Percentiles rank a stretch among this genome's conserved stretches.
phyloP scores from a whole-genome alignment of 345 rosid genomes.

The Populus euphratica region DNA sequence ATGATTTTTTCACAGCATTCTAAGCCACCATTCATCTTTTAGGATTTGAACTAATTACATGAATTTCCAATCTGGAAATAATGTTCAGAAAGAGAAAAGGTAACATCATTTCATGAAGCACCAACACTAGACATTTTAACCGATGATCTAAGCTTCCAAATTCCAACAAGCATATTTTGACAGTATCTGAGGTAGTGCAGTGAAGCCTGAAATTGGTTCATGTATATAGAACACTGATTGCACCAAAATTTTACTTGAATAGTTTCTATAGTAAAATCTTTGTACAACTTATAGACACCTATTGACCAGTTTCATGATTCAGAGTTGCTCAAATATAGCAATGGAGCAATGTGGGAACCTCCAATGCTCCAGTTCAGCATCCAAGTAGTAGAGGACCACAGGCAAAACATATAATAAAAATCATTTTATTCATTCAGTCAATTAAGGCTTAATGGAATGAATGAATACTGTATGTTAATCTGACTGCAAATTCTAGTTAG shows the following conservation, averaged over 20 bases:
- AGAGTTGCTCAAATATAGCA: not conserved
- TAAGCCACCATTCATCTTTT: not conserved
- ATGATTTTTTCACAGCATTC: not conserved
- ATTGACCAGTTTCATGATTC: not conserved
- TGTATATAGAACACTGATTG: not conserved
- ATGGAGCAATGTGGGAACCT: not conserved
- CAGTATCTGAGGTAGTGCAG: not conserved
- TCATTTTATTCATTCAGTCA: not conserved
- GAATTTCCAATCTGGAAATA: not conserved
- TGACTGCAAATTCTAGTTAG: not conserved
- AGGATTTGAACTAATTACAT: not conserved
- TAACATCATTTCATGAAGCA: not conserved
- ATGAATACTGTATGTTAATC: not conserved
- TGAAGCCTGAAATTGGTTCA: not conserved
- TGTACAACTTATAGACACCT: not conserved
- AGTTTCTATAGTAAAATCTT: not conserved
- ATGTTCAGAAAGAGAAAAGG: not conserved
- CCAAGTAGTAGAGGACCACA: not conserved
- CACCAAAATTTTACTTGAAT: not conserved
- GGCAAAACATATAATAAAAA: not conserved
- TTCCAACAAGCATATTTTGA: not conserved
- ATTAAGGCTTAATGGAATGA: not conserved
- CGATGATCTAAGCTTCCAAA: not conserved
- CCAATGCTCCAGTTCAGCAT: slow-evolving; percentile 3
- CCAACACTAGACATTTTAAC: not conserved